Percentiles rank a stretch among this genome's conserved stretches.
These are phyloP conservation scores for Pistacia vera DNA, from an alignment of 345 rosid species.

Conservation along the genomic window DNA sequence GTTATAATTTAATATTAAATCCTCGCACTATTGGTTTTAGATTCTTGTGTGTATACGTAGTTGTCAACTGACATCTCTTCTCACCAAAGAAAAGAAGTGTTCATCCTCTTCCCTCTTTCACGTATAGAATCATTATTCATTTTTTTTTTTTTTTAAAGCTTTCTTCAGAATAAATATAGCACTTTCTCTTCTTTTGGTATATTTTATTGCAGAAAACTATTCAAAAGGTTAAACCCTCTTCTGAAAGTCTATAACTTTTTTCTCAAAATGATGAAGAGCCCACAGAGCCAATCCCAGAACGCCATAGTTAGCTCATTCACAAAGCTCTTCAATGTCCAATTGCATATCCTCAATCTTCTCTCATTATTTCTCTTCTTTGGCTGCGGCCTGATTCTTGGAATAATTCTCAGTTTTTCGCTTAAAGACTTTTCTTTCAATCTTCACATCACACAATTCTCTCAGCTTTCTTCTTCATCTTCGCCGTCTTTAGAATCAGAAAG, in stretches of 20 bases:
- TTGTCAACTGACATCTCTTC: background rate
- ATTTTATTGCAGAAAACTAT: background rate
- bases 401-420: constrained; percentile 50
- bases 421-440: constrained; percentile 38
- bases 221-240: background rate
- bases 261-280: constrained; percentile 24
- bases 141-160: too few species aligned
- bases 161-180: too few species aligned
- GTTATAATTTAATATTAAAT: too few species aligned
- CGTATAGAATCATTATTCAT: background rate
- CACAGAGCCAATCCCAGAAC: constrained; percentile 14
- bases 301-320: background rate
- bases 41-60: background rate
- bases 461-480: background rate
- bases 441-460: constrained; percentile 26
- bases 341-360: constrained; percentile 42
- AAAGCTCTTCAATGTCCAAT: constrained; percentile 46
- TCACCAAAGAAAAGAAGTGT: constrained; percentile 13
- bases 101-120: background rate
- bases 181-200: too few species aligned
- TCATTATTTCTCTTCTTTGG: constrained; percentile 49
- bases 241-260: constrained; percentile 4
- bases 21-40: background rate
- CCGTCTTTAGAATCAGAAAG: background rate
- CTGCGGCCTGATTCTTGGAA: constrained; percentile 58